Base-by-base conservation (phyloP, 2,329 filamentous ascomycete genomes). In the Diplodia mutila region DNA sequence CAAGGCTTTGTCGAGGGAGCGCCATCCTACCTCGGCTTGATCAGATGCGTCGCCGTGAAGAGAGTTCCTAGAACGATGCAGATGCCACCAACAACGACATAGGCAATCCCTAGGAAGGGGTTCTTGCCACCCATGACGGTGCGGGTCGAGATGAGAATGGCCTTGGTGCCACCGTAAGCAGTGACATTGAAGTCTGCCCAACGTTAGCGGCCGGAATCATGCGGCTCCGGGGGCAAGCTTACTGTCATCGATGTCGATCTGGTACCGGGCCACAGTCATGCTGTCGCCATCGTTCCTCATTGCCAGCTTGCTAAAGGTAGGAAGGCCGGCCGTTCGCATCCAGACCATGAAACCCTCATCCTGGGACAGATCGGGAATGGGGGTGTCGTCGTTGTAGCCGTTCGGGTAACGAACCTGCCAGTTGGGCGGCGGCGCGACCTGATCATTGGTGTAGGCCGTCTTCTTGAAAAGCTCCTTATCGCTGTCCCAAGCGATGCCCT, bases 291-390 rank as follows among this genome's bases (percentile, higher is more conserved):
- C 90, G 75, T 97, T 97, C 69, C 93, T 87, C 78, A 90, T 87
- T 54, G 93, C 92, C 55, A 99, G 84, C 82, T 99, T 99, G 86
- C 92, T 97, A 78, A 99, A 99, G 5, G 90, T 91, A 0, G 95
- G 95, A 73, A 98, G 82, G 68, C 94, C 95, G 27, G 95, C 95
- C 1, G 96, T 97, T 73, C 95, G 89, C 95, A 99, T 99, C 95
- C 95, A 99, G 25, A 98, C 94, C 81, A 97, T 94, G 79, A 99
- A 97, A 52, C 89, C 88, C 78, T 97, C 91, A 81, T 93, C 90
- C 0, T 88, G 81, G 70, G 90, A 85, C 21, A 98, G 79, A 73
- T 95, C 81, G 0, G 93, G 93, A 25, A 92, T 89, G 1, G 86
- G 87, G 63, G 85, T 85, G 0, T 86, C 80, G 0, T 83, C 78